Base-by-base conservation (phyloP, 1,284 basidiomycete species). In the Apiotrichum siamense region DNA sequence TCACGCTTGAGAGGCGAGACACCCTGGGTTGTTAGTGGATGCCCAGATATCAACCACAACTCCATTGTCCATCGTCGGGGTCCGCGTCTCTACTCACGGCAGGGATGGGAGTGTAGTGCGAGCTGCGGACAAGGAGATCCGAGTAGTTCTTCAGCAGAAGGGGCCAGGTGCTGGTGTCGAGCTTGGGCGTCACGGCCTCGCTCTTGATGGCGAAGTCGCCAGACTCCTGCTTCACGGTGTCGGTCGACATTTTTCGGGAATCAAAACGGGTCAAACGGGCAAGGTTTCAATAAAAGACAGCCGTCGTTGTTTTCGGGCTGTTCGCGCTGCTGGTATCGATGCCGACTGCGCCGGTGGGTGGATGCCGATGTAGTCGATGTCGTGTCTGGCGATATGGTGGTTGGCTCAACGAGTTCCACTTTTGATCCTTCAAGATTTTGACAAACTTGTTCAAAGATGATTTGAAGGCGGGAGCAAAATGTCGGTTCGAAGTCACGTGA, bases 131-230 rank as follows among this genome's bases (percentile, higher is more conserved):
- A 56, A 96, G 84, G 56, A 96, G 84, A 20, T 33, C 11, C 24
- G 96, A 93, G 75, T 98, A 99, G 77, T 98, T 97, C 82, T 97
- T 98, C 59, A 99, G 82, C 12, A 99, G 82, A 26, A 99, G 79
- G 29, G 96, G 96, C 96, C 96, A 99, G 76, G 97, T 81, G 2
- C 91, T 92, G 26, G 94, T 97, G 75, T 97, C 89, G 33, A 94
- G 83, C 64, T 83, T 81, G 20, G 90, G 89, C 24, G 82, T 77
- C 26, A 67, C 69, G 31, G 79, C 75, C 74, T 90, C 86, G 15
- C 87, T 83, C 73, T 91, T 88, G 75, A 94, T 91, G 47, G 84
- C 65, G 65, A 83, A 93, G 69, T 93, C 88, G 27, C 86, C 86
- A 29, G 57, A 51, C 49, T 66, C 63, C 59, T 75, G 73, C 23